Base-by-base conservation (phyloP, 495 filamentous ascomycete species). In the Podospora fimiseda region DNA sequence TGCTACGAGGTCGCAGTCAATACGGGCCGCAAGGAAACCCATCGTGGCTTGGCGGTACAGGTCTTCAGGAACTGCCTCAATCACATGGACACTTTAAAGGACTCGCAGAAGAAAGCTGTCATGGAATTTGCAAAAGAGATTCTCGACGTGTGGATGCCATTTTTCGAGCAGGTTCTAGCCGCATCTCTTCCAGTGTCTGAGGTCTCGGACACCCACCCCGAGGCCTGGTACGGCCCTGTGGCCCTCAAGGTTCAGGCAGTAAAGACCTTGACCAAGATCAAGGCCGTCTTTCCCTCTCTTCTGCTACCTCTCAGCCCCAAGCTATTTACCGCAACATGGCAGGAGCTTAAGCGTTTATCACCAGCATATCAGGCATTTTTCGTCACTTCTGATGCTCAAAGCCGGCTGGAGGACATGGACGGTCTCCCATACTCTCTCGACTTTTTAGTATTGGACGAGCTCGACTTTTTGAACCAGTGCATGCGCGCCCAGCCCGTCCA, bases 371-470 rank as follows among this genome's bases (percentile, higher is more conserved):
- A 87, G 56, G 75, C 81, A 49, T 81, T 95, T 62, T 98, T 91
- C 68, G 86, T 95, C 57, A 74, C 87, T 48, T 81, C 89, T 52
- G 86, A 94, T 50, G 80, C 85, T 30, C 90, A 98, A 70, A 85
- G 89, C 40, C 81, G 91, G 16, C 67, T 97, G 44, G 91, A 95
- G 62, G 92, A 98, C 68, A 80, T 84, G 9, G 93, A 98, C 65
- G 81, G 86, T 20, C 76, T 98, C n/a, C 90, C 94, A 0, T 95
- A 92, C 67, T 92, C 90, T 0, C 76, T 98, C n/a, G 93, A 98
- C 66, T 89, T 94, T 59, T 78, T 97, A 38, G 81, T 97, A 7
- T 65, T 96, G 27, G 93, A 98, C 64, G 89, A 96, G 56, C 74
- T 98, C 9, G 93, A 98, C 66, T 88, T 97, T 56, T 83, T 97